Evolutionary conservation across 306 rosid genomes (phyloP).

Genomic region (Lagenaria siceraria): DNA sequence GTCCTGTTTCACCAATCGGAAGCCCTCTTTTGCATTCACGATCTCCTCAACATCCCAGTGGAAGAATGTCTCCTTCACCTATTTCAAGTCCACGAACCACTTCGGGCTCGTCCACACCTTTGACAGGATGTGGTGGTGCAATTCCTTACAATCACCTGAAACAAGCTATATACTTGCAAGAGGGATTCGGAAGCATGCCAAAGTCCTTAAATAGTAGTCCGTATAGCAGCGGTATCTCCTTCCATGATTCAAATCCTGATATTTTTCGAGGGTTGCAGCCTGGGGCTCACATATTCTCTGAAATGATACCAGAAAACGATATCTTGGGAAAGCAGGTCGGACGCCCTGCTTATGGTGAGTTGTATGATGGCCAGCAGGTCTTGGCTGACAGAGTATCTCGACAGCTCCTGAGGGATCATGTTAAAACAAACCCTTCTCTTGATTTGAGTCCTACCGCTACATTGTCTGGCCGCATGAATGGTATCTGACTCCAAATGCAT

Average conservation of each 20-base stretch:
- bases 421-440: conserved; percentile 41
- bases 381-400: conserved; percentile 86
- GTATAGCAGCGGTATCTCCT: conserved; percentile 32
- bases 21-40: conserved; percentile 92
- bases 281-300: conserved; percentile 57
- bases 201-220: conserved; percentile 45
- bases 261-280: conserved; percentile 69
- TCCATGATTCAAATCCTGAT: conserved; percentile 58
- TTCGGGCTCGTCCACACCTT: conserved; percentile 93
- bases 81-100: conserved; percentile 90
- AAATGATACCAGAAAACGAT: conserved; percentile 53
- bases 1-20: conserved; percentile 96
- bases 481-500: conserved; percentile 28
- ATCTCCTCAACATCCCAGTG: conserved; percentile 83
- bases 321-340: conserved; percentile 39
- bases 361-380: conserved; percentile 67
- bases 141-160: conserved; percentile 57
- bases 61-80: conserved; percentile 89
- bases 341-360: conserved; percentile 34
- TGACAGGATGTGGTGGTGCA: conserved; percentile 63
- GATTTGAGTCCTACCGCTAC: conserved; percentile 62
- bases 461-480: conserved; percentile 43
- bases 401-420: conserved; percentile 68
- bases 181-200: conserved; percentile 55
- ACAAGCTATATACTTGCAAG: conserved; percentile 60